These are phyloP conservation scores for Megacollybia platyphylla DNA, from an alignment of 1,284 basidiomycete genomes.

Conservation along the genomic window DNA sequence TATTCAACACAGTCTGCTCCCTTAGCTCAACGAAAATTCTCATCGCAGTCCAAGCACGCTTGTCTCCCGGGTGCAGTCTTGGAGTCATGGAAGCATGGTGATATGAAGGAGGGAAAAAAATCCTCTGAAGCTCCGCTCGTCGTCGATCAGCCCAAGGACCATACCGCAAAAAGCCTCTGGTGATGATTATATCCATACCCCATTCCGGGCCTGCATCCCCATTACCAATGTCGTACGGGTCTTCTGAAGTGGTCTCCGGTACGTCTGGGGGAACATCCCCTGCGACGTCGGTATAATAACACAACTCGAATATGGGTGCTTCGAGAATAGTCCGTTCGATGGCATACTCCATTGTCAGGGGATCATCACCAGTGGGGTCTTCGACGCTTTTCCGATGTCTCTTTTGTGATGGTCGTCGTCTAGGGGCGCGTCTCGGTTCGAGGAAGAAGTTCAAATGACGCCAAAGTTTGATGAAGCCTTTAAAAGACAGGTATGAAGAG, in stretches of 20 bases:
- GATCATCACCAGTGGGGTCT: conserved; percentile 42
- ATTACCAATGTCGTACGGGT: conserved; percentile 68
- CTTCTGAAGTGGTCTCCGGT: conserved; percentile 22
- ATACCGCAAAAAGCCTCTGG: conserved; percentile 67
- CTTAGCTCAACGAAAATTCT: conserved; percentile 72
- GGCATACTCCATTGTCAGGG: conserved; percentile 65
- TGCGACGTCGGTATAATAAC: conserved; percentile 74
- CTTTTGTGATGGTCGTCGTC: conserved; percentile 4
- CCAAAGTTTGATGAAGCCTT: conserved; percentile 42
- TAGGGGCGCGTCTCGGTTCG: conserved; percentile 25
- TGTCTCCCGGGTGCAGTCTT: conserved; percentile 60
- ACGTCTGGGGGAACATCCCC: conserved; percentile 43
- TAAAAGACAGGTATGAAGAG: conserved; percentile 29
- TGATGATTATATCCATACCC: conserved; percentile 76
- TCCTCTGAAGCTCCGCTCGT: conserved; percentile 62
- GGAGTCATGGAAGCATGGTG: conserved; percentile 46
- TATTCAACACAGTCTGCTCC: conserved; percentile 61
- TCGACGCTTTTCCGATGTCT: conserved; percentile 24
- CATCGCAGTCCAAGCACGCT: conserved; percentile 69
- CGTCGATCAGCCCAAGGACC: conserved; percentile 94
- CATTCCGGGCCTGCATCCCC: conserved; percentile 84
- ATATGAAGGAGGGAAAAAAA: conserved; percentile 76
- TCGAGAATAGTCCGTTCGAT: conserved; percentile 78
- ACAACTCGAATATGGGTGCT: conserved; percentile 59
- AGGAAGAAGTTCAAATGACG: conserved; percentile 22